phyloP scores from a whole-genome alignment of 2,329 filamentous ascomycete species.

The Aspergillus sp. region DNA sequence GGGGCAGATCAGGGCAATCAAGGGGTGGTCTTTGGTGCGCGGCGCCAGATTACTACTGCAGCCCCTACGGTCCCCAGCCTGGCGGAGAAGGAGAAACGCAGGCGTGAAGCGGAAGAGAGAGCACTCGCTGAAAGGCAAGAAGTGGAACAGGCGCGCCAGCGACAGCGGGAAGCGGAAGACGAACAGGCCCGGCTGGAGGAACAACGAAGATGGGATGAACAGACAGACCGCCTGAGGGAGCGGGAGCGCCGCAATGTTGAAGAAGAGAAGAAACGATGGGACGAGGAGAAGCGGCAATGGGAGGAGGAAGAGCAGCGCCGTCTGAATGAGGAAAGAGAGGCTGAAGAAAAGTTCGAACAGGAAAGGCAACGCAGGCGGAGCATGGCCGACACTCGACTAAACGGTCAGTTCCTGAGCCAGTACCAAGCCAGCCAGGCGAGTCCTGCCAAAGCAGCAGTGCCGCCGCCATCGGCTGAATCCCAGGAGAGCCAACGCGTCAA shows the following conservation, averaged over 20 bases:
- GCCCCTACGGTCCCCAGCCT: constrained; percentile 71
- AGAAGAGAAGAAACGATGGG: constrained; percentile 41
- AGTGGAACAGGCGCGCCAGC: constrained; percentile 42
- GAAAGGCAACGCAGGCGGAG: constrained; percentile 58
- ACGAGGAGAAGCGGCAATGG: constrained; percentile 60
- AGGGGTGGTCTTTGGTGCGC: constrained; percentile 83
- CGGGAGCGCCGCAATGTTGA: constrained; percentile 40
- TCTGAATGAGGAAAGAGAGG: constrained; percentile 64
- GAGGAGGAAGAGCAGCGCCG: constrained; percentile 67
- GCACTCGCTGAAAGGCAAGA: constrained; percentile 47
- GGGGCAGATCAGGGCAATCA: constrained; percentile 94
- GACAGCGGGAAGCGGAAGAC: constrained; percentile 47
- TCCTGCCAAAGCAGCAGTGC: constrained; percentile 27
- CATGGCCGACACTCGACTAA: constrained; percentile 60
- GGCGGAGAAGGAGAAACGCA: constrained; percentile 73
- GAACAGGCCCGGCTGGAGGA: constrained; percentile 39
- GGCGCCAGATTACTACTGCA: constrained; percentile 84
- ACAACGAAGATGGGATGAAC: constrained; percentile 42
- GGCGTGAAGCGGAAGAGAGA: constrained; percentile 53
- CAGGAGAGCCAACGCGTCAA: constrained; percentile 63
- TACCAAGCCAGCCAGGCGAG: constrained; percentile 66
- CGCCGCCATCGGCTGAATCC: constrained; percentile 30
- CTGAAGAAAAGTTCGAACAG: constrained; percentile 59
- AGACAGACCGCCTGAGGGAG: constrained; percentile 45
- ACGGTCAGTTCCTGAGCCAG: constrained; percentile 78